Evolutionary conservation across 768 basidiomycete genomes (phyloP).

Genomic region (Leucosporidium yakuticum): DNA sequence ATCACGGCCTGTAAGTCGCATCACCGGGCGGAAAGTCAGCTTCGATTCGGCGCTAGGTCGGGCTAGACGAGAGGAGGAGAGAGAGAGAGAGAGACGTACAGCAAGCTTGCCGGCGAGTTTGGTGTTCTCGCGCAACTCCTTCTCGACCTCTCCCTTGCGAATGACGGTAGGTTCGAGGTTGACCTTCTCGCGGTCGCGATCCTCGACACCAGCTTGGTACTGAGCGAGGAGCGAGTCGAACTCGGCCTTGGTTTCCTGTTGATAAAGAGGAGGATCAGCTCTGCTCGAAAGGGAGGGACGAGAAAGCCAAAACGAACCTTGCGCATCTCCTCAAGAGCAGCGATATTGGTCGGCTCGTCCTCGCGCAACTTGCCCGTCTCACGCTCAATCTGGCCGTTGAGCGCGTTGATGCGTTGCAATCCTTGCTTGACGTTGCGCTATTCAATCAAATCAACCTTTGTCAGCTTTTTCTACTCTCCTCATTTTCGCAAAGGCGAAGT

Average conservation of each 20-base stretch:
- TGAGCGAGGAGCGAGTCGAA: slow-evolving; percentile 15
- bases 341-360: slow-evolving; percentile 32
- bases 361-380: slow-evolving; percentile 18
- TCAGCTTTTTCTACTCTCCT: background rate
- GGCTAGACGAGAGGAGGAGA: no score
- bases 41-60: no score
- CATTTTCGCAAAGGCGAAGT: accelerated
- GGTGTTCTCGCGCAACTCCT: background rate
- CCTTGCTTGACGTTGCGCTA: background rate
- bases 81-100: slow-evolving; percentile 1
- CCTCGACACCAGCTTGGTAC: slow-evolving; percentile 11
- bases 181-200: background rate
- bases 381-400: slow-evolving; percentile 6
- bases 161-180: slow-evolving; percentile 46
- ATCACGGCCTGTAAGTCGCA: background rate
- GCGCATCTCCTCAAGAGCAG: slow-evolving; percentile 16
- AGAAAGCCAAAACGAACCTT: slow-evolving; percentile 3
- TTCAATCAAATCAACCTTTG: background rate
- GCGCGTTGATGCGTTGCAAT: background rate
- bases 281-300: background rate
- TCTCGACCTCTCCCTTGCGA: slow-evolving; percentile 51
- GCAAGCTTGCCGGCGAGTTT: background rate
- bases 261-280: background rate
- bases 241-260: slow-evolving; percentile 17
- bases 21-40: background rate